Evolutionary conservation across 2,329 filamentous ascomycete genomes (phyloP).

Genomic region (Verticillium tricorpus): DNA sequence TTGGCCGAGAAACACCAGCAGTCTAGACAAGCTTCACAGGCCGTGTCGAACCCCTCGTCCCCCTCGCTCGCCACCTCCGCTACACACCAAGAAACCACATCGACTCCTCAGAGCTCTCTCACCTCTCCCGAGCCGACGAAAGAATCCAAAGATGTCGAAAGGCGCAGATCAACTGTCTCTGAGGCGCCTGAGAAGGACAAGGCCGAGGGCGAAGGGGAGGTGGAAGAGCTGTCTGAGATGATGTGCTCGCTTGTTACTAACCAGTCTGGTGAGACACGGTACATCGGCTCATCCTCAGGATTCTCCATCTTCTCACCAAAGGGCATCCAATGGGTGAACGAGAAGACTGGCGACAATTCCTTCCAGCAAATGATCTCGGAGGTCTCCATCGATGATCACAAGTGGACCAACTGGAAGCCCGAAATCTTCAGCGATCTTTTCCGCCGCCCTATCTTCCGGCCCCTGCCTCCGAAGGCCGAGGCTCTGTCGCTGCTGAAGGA

Average conservation of each 20-base stretch:
- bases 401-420: constrained; percentile 98
- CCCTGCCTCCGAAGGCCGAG: constrained; percentile 80
- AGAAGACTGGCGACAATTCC: constrained; percentile 91
- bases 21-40: constrained; percentile 44
- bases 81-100: constrained; percentile 34
- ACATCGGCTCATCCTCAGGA: constrained; percentile 93
- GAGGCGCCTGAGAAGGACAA: constrained; percentile 28
- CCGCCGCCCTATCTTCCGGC: constrained; percentile 75
- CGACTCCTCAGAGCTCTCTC: constrained; percentile 49
- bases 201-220: constrained; percentile 60
- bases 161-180: background rate
- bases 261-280: constrained; percentile 88
- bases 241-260: constrained; percentile 98
- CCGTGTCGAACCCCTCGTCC: constrained; percentile 45
- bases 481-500: constrained; percentile 84
- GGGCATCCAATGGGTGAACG: constrained; percentile 97
- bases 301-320: constrained; percentile 99
- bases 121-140: constrained; percentile 46
- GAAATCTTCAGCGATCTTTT: constrained; percentile 95
- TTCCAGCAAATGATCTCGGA: constrained; percentile 94
- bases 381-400: constrained; percentile 87
- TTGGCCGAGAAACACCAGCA: constrained; percentile 53
- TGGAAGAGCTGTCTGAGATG: constrained; percentile 90
- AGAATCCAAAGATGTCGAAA: constrained; percentile 22
- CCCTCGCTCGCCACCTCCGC: constrained; percentile 40